Conservation (phyloP, 176 grass and related monocot species). For the Pharus latifolius region DNA sequence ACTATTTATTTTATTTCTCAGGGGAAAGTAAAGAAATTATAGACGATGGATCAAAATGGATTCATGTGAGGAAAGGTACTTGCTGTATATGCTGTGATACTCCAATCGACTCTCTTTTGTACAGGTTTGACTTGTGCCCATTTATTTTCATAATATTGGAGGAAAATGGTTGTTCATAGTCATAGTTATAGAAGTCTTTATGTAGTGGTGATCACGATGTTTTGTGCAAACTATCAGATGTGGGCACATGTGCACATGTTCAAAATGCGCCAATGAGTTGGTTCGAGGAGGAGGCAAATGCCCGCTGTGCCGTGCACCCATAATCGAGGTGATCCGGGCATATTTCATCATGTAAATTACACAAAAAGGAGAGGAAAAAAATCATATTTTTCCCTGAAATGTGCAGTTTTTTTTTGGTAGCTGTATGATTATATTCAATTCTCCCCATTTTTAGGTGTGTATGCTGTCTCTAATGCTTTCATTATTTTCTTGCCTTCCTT, state of each 20-base stretch:
- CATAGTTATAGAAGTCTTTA: neutral
- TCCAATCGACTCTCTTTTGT: constrained; percentile 92
- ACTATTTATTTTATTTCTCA: constrained; percentile 12
- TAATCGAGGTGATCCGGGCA: constrained; percentile 70
- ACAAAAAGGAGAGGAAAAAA: neutral
- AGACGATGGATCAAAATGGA: constrained; percentile 85
- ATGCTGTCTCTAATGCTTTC: neutral
- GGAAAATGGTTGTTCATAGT: neutral
- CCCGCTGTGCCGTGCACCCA: constrained; percentile 86
- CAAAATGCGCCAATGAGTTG: constrained; percentile 84
- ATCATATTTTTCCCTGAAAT: neutral
- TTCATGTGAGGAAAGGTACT: constrained; percentile 72
- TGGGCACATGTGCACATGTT: constrained; percentile 98
- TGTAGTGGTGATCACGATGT: neutral
- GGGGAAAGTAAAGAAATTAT: constrained; percentile 43
- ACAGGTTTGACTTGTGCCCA: constrained; percentile 36
- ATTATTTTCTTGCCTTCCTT: neutral
- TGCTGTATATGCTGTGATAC: constrained; percentile 83
- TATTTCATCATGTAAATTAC: constrained; percentile 56
- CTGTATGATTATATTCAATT: constrained; percentile 12
- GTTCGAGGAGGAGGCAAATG: constrained; percentile 74
- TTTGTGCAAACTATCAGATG: constrained; percentile 52
- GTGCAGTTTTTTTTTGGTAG: neutral
- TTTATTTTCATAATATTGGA: neutral
- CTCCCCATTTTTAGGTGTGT: neutral